Conservation (phyloP, 257 asterid genomes). For the Knoxia roxburghii region DNA sequence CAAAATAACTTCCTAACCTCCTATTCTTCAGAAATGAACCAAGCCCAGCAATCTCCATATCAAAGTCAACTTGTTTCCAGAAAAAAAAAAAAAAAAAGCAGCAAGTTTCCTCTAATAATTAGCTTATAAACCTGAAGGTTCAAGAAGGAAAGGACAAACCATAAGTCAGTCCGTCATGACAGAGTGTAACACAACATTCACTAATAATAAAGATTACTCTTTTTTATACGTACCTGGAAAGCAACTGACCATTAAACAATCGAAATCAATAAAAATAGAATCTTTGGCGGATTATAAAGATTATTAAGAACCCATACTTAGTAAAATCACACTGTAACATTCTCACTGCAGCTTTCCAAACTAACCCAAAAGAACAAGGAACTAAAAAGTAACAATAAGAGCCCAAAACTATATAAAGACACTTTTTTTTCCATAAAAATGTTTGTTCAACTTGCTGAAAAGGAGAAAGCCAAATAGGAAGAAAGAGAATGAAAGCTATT, state of each 20-base stretch:
- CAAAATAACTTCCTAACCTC: conserved; percentile 29
- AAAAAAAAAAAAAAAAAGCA: too few relatives aligned
- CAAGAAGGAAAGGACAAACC: conserved; percentile 1
- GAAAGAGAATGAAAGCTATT: not conserved
- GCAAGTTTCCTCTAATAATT: not conserved
- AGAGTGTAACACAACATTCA: not conserved
- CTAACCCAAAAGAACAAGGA: not conserved
- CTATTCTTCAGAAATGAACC: conserved; percentile 23
- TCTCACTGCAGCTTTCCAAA: not conserved
- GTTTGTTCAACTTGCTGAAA: not conserved
- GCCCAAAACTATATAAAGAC: not conserved
- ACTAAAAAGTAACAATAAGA: not conserved
- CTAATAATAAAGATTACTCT: not conserved
- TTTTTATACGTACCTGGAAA: not conserved
- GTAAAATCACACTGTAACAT: not conserved
- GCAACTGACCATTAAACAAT: not conserved
- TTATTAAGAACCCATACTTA: not conserved
- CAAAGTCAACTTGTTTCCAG: conserved; percentile 5
- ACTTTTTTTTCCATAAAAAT: not conserved
- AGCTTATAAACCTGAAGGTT: not conserved
- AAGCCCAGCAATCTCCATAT: conserved; percentile 30
- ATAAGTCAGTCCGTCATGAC: not conserved
- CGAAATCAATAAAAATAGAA: not conserved
- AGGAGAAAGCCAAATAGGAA: not conserved
- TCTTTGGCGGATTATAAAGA: not conserved